Evolutionary conservation across 192 early-diverging fungal genomes (phyloP), one percentile per base, ranked within the genome.

Genomic region (Paraglomus brasilianum): DNA sequence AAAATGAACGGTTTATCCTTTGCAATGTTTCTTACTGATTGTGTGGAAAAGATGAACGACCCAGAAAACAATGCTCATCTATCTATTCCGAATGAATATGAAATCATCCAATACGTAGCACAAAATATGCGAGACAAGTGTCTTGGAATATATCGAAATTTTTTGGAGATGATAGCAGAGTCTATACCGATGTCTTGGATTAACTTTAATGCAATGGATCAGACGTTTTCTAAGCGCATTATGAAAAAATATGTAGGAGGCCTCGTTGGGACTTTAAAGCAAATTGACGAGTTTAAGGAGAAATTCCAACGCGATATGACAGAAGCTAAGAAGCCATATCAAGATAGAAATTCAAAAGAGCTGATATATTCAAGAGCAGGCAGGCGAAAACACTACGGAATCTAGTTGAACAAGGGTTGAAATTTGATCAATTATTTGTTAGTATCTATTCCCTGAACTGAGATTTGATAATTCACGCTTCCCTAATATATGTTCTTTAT

Each of bases 321-420:
- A 30, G 30, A 30, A 30, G 30, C 21, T 30, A 56, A 41, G 15
- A 19, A 42, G 14, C 4, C 6, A n/a, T 69, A 44, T 69, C 21
- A 22, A 46, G 21, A 56, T 44, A 19, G 3, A 21, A 69, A 69
- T 55, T 69, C 66, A 6, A 41, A 43, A 43, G 51, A 50, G 42
- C 56, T 69, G 48, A 43, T 2, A 3, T 3, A 3, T 30, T 30
- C 30, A 30, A 30, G 1, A 30, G 1, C 3, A 30, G 30, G 30
- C 30, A 30, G 30, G 30, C 30, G 1, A 56, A 56, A 30, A 44
- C 46, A 56, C 52, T 24, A 22, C 10, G n/a, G 39, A 69, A 13
- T 40, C 51, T 21, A 13, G 1, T 11, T 17, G 19, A 40, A 10
- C 48, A 3, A 56, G 66, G 66, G 10, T 30, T 36, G 46, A 19